Evolutionary conservation across 2,329 filamentous ascomycete genomes (phyloP).

Genomic region (Trichoderma breve): DNA sequence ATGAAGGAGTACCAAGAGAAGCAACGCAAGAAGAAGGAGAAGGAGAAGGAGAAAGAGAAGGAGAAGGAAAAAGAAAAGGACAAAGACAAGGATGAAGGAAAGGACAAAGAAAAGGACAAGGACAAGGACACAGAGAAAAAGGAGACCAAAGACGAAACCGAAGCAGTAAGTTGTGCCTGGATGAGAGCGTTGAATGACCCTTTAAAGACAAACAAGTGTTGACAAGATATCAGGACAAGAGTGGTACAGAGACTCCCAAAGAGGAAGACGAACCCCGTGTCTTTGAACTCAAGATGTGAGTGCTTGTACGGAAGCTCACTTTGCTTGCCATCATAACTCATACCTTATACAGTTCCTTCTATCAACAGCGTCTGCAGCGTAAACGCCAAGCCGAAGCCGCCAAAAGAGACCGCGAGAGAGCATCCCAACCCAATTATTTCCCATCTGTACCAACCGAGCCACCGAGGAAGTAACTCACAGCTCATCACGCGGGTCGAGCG

Average conservation of each 20-base stretch:
- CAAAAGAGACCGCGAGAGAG: constrained; percentile 75
- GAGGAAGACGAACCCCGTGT: constrained; percentile 75
- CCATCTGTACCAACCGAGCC: constrained; percentile 74
- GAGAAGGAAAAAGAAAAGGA: constrained; percentile 45
- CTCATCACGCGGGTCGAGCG: no score
- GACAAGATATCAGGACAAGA: constrained; percentile 32
- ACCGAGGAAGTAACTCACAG: constrained; percentile 35
- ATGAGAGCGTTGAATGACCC: constrained; percentile 23
- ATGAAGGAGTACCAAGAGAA: constrained; percentile 78
- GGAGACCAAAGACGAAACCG: constrained; percentile 34
- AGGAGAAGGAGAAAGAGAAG: constrained; percentile 57
- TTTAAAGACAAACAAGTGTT: constrained; percentile 16
- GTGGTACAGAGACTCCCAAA: constrained; percentile 22
- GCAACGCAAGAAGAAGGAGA: constrained; percentile 65
- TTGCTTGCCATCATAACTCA: neutral
- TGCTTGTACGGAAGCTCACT: constrained; percentile 20
- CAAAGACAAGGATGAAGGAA: constrained; percentile 42
- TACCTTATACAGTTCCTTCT: constrained; percentile 64
- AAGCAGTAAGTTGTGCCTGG: constrained; percentile 22
- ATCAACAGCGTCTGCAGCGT: constrained; percentile 77
- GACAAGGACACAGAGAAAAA: constrained; percentile 37
- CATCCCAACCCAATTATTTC: constrained; percentile 76
- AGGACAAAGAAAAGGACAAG: constrained; percentile 35
- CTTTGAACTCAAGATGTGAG: constrained; percentile 77
- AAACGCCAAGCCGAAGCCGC: constrained; percentile 55